Evolutionary conservation across 352 stramenopile genomes (phyloP).

Genomic region (Saprolegnia diclina): DNA sequence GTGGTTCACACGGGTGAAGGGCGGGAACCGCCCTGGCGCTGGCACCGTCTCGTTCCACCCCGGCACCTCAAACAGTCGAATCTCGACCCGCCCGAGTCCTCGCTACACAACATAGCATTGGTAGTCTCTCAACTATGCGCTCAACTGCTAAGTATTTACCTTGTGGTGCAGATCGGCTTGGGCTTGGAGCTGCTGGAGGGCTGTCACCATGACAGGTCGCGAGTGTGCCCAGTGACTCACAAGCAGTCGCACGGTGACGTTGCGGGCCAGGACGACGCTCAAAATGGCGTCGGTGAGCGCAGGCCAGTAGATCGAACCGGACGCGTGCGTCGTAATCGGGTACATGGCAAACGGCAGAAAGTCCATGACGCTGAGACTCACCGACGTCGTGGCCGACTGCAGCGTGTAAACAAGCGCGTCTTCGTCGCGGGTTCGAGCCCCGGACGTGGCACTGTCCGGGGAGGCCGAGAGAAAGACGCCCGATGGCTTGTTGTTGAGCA

Average conservation of each 20-base stretch:
- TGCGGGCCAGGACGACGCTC: conserved; percentile 47
- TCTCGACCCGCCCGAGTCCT: conserved; percentile 46
- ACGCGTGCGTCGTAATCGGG: conserved; percentile 30
- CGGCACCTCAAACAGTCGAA: conserved; percentile 67
- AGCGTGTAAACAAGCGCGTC: conserved; percentile 73
- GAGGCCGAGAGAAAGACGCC: conserved; percentile 59
- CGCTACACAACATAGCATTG: conserved; percentile 26
- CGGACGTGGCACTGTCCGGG: conserved; percentile 47
- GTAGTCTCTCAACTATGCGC: background rate
- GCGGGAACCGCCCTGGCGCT: conserved; percentile 39
- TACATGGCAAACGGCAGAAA: conserved; percentile 73
- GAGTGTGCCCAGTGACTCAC: conserved; percentile 78
- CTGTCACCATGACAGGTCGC: conserved; percentile 45
- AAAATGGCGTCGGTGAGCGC: conserved; percentile 59
- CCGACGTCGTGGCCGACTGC: conserved; percentile 39
- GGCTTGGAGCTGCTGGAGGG: conserved; percentile 42
- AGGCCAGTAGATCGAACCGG: conserved; percentile 55
- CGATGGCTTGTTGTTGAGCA: conserved; percentile 16
- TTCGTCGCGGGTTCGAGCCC: conserved; percentile 58
- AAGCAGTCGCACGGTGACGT: conserved; percentile 50
- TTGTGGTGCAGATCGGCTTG: conserved; percentile 41
- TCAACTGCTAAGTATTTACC: background rate
- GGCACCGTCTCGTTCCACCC: conserved; percentile 66
- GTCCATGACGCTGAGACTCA: conserved; percentile 80
- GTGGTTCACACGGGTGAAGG: conserved; percentile 76